Percentiles rank a stretch among this genome's conserved stretches.
Conservation (phyloP, 164 flowering plant species). For the Aristolochia californica region DNA sequence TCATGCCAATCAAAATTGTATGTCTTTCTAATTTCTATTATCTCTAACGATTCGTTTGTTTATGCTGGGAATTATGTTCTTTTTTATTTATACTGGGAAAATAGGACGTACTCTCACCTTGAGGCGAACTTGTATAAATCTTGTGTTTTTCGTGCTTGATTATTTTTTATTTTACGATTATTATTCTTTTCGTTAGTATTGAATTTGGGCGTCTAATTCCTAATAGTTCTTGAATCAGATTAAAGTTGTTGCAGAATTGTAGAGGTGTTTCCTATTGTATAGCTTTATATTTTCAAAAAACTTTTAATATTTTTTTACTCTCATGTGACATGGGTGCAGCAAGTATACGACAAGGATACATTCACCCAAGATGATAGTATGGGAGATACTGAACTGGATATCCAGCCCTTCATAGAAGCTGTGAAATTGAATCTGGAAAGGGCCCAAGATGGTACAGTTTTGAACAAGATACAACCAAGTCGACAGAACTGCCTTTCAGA, state of each 20-base stretch:
- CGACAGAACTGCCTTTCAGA: constrained; percentile 57
- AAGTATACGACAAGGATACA: constrained; percentile 54
- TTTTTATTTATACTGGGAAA: not conserved
- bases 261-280: too few species aligned
- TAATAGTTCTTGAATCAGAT: not conserved
- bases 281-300: too few species aligned
- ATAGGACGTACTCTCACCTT: too few species aligned
- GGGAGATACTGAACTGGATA: constrained; percentile 71
- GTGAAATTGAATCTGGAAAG: constrained; percentile 29
- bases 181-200: too few species aligned
- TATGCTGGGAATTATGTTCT: not conserved
- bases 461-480: constrained; percentile 33
- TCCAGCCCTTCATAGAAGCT: constrained; percentile 37
- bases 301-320: too few species aligned
- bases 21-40: constrained; percentile 11
- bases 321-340: constrained; percentile 26
- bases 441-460: constrained; percentile 40
- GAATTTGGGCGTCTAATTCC: too few species aligned
- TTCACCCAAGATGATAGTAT: constrained; percentile 62
- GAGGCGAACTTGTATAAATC: too few species aligned
- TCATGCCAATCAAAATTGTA: constrained; percentile 50
- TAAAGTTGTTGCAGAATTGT: not conserved
- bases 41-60: not conserved
- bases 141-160: too few species aligned
- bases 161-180: too few species aligned